Conservation (phyloP, 768 basidiomycete genomes). For the Hebeloma cylindrosporum region DNA sequence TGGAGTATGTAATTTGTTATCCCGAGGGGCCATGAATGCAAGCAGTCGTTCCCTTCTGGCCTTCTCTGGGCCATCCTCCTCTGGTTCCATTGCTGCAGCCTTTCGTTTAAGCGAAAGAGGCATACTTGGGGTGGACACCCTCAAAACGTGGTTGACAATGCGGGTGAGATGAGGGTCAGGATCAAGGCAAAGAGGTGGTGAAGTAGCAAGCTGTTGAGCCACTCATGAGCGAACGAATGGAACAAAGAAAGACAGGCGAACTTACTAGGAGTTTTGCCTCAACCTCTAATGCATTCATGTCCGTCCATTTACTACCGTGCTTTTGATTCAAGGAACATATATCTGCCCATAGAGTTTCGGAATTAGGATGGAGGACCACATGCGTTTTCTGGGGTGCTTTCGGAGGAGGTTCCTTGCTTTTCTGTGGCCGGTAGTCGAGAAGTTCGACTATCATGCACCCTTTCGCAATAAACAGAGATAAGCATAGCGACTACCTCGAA, state of each 20-base stretch:
- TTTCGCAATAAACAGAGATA: too few relatives aligned
- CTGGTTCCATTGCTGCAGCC: constrained; percentile 64
- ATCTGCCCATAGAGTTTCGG: constrained; percentile 79
- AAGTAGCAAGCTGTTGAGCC: constrained; percentile 59
- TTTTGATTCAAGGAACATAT: constrained; percentile 69
- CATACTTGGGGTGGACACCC: constrained; percentile 71
- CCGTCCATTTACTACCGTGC: constrained; percentile 60
- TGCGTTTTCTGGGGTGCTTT: constrained; percentile 64
- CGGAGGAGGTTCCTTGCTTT: constrained; percentile 53
- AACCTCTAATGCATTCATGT: constrained; percentile 67
- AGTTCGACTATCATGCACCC: constrained; percentile 87
- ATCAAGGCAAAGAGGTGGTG: constrained; percentile 75
- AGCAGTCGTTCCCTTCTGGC: constrained; percentile 72
- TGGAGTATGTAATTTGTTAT: constrained; percentile 47
- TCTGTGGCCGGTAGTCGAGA: constrained; percentile 68
- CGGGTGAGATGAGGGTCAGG: constrained; percentile 77
- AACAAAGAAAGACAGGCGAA: constrained; percentile 12
- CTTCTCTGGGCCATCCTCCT: constrained; percentile 76
- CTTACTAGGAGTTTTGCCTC: constrained; percentile 75
- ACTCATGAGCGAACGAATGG: constrained; percentile 6
- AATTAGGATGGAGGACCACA: constrained; percentile 74
- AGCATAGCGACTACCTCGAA: too few relatives aligned
- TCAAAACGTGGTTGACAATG: constrained; percentile 70
- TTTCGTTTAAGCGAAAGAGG: constrained; percentile 78
- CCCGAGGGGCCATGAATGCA: constrained; percentile 73